Evolutionary conservation across 768 basidiomycete species (phyloP), one percentile per base, ranked within the genome.

Genomic region (Leccinum disarticulatum): DNA sequence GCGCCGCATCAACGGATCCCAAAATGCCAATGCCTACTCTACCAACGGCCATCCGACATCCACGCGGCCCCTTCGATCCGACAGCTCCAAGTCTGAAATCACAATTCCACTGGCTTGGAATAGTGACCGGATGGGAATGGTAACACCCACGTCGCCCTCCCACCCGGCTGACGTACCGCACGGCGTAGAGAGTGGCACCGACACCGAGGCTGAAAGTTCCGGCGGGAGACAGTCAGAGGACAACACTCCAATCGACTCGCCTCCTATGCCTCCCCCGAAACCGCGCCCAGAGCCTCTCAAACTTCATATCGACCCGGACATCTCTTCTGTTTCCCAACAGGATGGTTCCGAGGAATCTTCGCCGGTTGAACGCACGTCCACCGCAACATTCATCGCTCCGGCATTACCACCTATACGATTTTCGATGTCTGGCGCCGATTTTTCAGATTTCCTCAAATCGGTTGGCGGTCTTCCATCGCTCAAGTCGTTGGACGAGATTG

Each of bases 341-440:
- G 79, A 80, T 54, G 73, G 72, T 53, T 80, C 77, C 3, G 81
- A 83, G 22, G 88, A 88, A 63, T 83, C 83, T 11, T 83, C 85
- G 2, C 83, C 86, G 0, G 83, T 90, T 30, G 84, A 90, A 68
- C 82, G 80, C 47, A 85, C 82, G 11, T 86, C 87, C 8, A 83
- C 82, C 66, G 79, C 89, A 6, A 92, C 92, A 19, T 90, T 89
- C 70, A 91, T 93, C 52, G 90, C 91, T 0, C 93, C 94, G 41
- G 90, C 92, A 3, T 78, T 95, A 30, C 93, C 93, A 3, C 92
- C 92, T 0, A 94, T 96, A 67, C 86, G 91, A n/a, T 89, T 96
- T 72, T 95, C 94, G 15, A 81, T 96, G 76, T 89, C 85, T 59
- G 83, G 86, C 51, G 78, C 85, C 0, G 94, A 96, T 70, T 95